phyloP scores from a whole-genome alignment of 202 grass and related monocot species.

The Saccharum hybrid region DNA sequence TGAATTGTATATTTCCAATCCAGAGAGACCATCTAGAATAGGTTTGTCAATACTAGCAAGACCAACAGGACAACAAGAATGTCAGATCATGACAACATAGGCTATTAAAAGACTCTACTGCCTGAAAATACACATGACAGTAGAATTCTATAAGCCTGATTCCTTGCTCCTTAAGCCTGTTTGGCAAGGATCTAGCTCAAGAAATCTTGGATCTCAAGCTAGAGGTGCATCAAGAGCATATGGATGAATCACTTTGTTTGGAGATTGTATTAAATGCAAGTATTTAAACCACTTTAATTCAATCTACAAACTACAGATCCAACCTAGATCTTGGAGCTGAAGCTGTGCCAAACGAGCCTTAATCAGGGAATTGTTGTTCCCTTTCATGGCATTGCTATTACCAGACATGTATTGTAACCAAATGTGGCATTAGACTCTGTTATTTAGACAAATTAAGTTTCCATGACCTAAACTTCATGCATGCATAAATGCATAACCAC shows the following conservation, averaged over 20 bases:
- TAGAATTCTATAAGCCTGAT: conserved; percentile 24
- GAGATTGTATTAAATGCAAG: not conserved
- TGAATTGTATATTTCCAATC: conserved; percentile 89
- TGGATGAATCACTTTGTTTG: not conserved
- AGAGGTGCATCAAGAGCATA: not conserved
- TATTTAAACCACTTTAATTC: not conserved
- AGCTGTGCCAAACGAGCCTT: not conserved
- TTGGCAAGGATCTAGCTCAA: not conserved
- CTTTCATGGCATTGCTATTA: not conserved
- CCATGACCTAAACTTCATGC: not conserved
- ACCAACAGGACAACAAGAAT: conserved; percentile 50
- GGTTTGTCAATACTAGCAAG: conserved; percentile 56
- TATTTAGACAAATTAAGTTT: conserved; percentile 28
- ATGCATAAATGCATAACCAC: not conserved
- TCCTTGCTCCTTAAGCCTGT: conserved; percentile 26
- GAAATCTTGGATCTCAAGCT: not conserved
- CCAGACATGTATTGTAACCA: conserved; percentile 15
- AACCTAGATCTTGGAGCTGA: not conserved
- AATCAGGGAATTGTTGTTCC: not conserved
- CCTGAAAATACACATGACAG: conserved; percentile 7
- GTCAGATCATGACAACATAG: conserved; percentile 27
- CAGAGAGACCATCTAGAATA: conserved; percentile 65
- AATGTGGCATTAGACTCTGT: not conserved
- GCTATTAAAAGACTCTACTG: conserved; percentile 14
- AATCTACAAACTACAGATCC: not conserved